Base-by-base conservation (phyloP, 2,329 filamentous ascomycete species). In the Tolypocladium ophioglossoides region DNA sequence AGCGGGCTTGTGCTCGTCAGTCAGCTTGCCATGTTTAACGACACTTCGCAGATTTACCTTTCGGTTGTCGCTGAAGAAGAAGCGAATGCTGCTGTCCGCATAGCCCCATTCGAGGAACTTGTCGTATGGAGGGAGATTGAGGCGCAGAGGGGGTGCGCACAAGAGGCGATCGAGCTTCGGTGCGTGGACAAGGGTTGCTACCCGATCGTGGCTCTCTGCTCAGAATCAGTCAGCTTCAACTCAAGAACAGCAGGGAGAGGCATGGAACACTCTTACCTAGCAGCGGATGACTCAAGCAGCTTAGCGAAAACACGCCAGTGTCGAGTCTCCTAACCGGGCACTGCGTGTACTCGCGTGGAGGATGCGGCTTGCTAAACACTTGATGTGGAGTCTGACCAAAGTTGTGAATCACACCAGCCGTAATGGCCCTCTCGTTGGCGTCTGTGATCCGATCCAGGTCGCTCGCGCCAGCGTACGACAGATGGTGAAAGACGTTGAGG, bases 331-430 rank as follows among this genome's bases (percentile, higher is more conserved):
- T 83, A 3, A 79, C 74, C 6, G 83, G 84, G 53, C 84, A 80
- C 24, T 81, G 75, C 5, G 79, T 71, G 54, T 87, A 80, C 59
- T 95, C 91, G 16, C 86, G 82, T n/a, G 80, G 73, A 4, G 87
- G 85, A 68, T 99, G 94, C 14, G 87, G 78, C 55, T 86, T 86
- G 47, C 83, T 81, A 68, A 97, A 99, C 18, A 97, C 87, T 68
- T 99, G 95, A 62, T 95, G 88, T 2, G 95, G 94, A 1, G 95
- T 99, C 68, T 99, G 94, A 0, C 94, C 94, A 69, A 99, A 99
- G 63, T 97, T 97, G 70, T 99, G 92, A 62, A 99, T 97, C 61
- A 96, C 95, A 37, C 90, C 90, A 53, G 96, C 96, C 0, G 91
- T 92, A 6, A 92, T 89, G 8, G 91, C 77, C 46, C 91, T 81